These are phyloP conservation scores for Pseudogymnoascus destructans DNA, from an alignment of 2,329 filamentous ascomycete genomes.

Conservation along the genomic window DNA sequence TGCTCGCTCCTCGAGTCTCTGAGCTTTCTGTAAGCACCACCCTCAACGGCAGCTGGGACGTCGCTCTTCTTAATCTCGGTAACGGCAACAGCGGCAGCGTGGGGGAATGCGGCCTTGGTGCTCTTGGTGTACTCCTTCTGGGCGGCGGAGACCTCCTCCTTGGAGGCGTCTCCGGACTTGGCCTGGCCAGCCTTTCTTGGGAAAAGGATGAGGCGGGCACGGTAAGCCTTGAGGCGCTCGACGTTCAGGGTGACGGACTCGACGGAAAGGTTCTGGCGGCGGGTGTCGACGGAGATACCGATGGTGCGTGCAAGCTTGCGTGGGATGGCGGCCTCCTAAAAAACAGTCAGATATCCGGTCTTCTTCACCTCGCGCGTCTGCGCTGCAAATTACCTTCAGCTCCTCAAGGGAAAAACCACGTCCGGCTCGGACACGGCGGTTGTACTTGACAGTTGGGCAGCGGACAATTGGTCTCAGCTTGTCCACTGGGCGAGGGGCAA, in stretches of 20 bases:
- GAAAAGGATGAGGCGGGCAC: constrained; percentile 91
- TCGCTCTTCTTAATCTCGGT: constrained; percentile 71
- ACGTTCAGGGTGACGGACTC: constrained; percentile 93
- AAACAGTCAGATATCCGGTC: constrained; percentile 16
- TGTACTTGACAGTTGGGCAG: constrained; percentile 98
- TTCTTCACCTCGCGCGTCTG: neutral
- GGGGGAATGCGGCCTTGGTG: constrained; percentile 53
- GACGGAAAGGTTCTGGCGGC: constrained; percentile 93
- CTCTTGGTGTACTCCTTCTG: constrained; percentile 48
- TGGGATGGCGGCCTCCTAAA: constrained; percentile 84
- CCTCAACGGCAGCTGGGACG: constrained; percentile 59
- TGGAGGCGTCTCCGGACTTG: constrained; percentile 83
- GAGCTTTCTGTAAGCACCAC: constrained; percentile 77
- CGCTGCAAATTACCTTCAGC: constrained; percentile 64
- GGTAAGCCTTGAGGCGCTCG: constrained; percentile 95
- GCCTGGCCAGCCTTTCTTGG: constrained; percentile 86
- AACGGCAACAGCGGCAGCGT: constrained; percentile 53
- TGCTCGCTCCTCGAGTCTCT: constrained; percentile 74
- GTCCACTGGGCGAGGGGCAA: constrained; percentile 95
- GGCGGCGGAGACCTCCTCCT: constrained; percentile 56
- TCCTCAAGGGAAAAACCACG: constrained; percentile 96
- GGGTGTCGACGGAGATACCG: constrained; percentile 91
- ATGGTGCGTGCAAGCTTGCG: constrained; percentile 89
- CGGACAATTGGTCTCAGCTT: constrained; percentile 90
- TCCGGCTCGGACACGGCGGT: constrained; percentile 91